Percentiles rank a stretch among this genome's conserved stretches.
Evolutionary conservation across 2,329 filamentous ascomycete genomes (phyloP).

Genomic region (Penicillium sp.): DNA sequence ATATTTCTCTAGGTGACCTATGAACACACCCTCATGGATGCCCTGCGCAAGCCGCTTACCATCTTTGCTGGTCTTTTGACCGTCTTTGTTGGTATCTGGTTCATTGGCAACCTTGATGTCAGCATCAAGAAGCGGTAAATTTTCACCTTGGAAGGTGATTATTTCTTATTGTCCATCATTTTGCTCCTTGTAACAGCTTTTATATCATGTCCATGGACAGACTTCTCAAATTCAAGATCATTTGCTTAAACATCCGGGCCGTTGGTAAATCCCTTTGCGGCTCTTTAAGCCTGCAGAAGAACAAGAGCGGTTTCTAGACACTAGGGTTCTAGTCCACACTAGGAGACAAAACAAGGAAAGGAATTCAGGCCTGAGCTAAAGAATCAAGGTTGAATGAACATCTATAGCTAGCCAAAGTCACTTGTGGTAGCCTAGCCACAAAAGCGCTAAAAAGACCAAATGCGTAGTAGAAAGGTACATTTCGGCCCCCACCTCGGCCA

Average conservation of each 20-base stretch:
- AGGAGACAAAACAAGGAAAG: not conserved
- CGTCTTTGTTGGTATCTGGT: conserved; percentile 77
- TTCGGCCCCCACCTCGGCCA: not conserved
- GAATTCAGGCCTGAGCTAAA: not conserved
- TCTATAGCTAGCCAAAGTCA: not conserved
- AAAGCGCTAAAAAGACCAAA: not conserved
- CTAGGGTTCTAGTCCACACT: not conserved
- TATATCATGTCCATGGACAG: conserved; percentile 2
- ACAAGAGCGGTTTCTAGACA: not conserved
- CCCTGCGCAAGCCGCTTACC: conserved; percentile 83
- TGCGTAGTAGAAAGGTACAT: not conserved
- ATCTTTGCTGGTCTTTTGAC: conserved; percentile 75
- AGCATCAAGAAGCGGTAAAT: conserved; percentile 71
- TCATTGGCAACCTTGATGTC: conserved; percentile 77
- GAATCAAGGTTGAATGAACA: not conserved
- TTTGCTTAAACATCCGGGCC: not conserved
- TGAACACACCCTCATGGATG: conserved; percentile 76
- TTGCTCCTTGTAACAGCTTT: conserved; percentile 7
- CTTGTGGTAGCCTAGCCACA: not conserved
- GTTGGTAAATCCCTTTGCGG: not conserved
- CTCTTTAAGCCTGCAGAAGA: not conserved
- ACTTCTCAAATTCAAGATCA: not conserved
- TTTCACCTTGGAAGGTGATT: not conserved
- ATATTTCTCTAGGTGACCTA: conserved; percentile 68
- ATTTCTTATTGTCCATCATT: conserved; percentile 10